Evolutionary conservation across 1,139 yeast species (phyloP), one percentile per base, ranked within the genome.

Genomic region (Zygoascus hellenicus): DNA sequence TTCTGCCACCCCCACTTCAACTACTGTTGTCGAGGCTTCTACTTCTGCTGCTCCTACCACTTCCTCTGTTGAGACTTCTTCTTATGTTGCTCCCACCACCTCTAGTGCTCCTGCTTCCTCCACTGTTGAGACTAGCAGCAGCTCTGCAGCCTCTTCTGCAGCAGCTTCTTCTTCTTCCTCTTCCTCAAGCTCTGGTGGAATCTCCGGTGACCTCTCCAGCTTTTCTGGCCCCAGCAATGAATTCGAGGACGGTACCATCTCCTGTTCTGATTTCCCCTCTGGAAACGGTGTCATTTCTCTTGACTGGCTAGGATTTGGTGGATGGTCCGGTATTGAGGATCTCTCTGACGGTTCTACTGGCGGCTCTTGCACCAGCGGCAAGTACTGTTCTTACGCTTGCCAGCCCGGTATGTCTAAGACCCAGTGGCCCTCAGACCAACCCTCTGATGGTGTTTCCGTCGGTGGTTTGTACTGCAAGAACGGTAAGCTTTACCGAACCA

Each of bases 401-500:
- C 88, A 85, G 71, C 78, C 95, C 39, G 97, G 97, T 74, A 84
- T 84, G 94, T 83, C 96, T 66, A 89, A 89, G 81, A 87, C 96
- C 51, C 97, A 89, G 74, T 90, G 96, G 96, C 97, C 97, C 50
- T 67, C 79, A 47, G 61, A 68, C 51, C 97, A 89, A 74, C 97
- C 97, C 44, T 57, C 83, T 49, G 78, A 75, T 64, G 97, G 97
- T 69, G 86, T 83, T 49, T 84, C 96, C 44, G 81, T 89, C 56
- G 97, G 97, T 69, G 97, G 97, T 62, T 77, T 89, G 61, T 64
- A 68, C 57, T 89, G 97, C 77, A 77, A 80, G 67, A 54, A 57
- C 55, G 97, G 97, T 56, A 77, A 76, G 70, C 78, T 89, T 60
- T 81, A 85, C 82, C 83, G 81, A 66, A 69, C 95, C 57, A 84